Percentiles rank a stretch among this genome's conserved stretches.
Evolutionary conservation across 257 asterid species (phyloP).

Genomic region (Plectranthus barbatus): DNA sequence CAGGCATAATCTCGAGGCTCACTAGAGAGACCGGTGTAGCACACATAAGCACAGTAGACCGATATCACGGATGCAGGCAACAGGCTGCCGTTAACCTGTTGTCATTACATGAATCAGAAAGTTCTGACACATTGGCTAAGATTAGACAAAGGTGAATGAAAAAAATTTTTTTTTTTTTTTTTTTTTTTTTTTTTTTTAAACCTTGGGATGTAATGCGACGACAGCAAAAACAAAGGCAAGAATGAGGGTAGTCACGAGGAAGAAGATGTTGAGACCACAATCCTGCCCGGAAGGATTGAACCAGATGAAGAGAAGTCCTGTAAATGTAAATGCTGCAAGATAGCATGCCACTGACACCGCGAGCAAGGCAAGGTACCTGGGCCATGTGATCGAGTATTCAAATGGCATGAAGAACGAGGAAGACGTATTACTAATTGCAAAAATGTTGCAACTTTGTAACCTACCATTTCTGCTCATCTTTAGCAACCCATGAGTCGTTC

Average conservation of each 20-base stretch:
- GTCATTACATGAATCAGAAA: too few relatives aligned
- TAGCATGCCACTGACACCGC: conserved; percentile 73
- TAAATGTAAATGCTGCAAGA: conserved; percentile 54
- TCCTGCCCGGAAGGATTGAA: conserved; percentile 94
- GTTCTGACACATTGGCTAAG: too few relatives aligned
- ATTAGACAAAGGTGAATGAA: too few relatives aligned
- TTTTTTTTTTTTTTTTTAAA: too few relatives aligned
- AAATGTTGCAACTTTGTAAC: background rate
- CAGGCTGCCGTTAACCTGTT: conserved; percentile 93
- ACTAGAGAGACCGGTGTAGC: conserved; percentile 87
- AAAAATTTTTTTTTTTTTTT: too few relatives aligned
- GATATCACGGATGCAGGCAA: conserved; percentile 97
- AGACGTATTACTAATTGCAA: conserved; percentile 9
- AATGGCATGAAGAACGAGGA: background rate
- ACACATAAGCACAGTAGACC: conserved; percentile 82
- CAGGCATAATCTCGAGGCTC: conserved; percentile 86
- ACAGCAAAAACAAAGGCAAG: conserved; percentile 70
- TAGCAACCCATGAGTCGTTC: conserved; percentile 98
- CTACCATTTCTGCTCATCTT: conserved; percentile 91
- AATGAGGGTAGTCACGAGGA: conserved; percentile 84
- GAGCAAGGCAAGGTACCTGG: conserved; percentile 82
- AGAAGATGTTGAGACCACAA: conserved; percentile 87
- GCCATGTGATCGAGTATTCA: conserved; percentile 14
- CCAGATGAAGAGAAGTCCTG: conserved; percentile 90
- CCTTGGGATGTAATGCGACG: conserved; percentile 82